These are phyloP conservation scores for Neoscytalidium dimidiatum DNA, from an alignment of 2,329 filamentous ascomycete genomes.

Conservation along the genomic window DNA sequence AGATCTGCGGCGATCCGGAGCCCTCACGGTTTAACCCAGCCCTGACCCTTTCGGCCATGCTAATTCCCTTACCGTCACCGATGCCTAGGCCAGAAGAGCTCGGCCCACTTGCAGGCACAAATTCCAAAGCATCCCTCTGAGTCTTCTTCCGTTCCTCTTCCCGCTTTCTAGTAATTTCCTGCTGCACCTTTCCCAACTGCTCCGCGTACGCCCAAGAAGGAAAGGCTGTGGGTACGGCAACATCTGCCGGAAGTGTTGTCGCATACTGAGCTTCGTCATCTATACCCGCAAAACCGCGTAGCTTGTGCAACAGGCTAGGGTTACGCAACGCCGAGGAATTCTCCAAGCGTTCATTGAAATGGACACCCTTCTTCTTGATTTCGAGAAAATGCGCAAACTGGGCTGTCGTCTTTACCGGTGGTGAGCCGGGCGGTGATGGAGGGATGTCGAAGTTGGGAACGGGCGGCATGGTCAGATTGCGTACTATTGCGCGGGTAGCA, in stretches of 20 bases:
- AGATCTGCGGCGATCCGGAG: conserved; percentile 21
- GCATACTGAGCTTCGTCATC: conserved; percentile 63
- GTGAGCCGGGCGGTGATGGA: conserved; percentile 65
- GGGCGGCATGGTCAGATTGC: conserved; percentile 72
- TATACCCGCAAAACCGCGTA: conserved; percentile 68
- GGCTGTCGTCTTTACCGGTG: conserved; percentile 52
- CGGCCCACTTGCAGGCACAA: conserved; percentile 33
- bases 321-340: conserved; percentile 69
- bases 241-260: conserved; percentile 52
- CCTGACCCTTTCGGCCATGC: conserved; percentile 16
- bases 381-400: conserved; percentile 75
- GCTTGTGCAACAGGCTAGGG: conserved; percentile 70
- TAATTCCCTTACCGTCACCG: conserved; percentile 1
- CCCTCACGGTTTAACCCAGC: conserved; percentile 14
- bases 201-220: conserved; percentile 47
- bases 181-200: conserved; percentile 43
- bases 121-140: conserved; percentile 35
- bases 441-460: conserved; percentile 74
- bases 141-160: conserved; percentile 33
- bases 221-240: conserved; percentile 43
- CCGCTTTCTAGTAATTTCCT: conserved; percentile 34
- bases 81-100: conserved; percentile 23
- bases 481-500: conserved; percentile 63
- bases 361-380: conserved; percentile 73
- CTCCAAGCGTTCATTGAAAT: conserved; percentile 77